A percentile compares a stretch with the other conserved stretches of the same genome.
These are phyloP conservation scores for Verticillium alfalfae DNA, from an alignment of 2,329 filamentous ascomycete genomes.

Conservation along the genomic window DNA sequence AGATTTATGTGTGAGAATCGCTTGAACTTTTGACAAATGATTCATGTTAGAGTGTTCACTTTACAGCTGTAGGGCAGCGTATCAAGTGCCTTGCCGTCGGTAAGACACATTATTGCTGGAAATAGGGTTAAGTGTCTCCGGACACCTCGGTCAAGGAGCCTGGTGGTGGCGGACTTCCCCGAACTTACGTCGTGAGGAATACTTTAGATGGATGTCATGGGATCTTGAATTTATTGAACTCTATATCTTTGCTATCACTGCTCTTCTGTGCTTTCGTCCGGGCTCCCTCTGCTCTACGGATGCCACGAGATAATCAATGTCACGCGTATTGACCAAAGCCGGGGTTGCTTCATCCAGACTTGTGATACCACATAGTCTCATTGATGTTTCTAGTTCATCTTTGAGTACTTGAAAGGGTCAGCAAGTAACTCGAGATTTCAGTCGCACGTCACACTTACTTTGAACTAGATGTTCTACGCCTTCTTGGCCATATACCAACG, in stretches of 20 bases:
- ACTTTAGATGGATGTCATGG: too few relatives aligned
- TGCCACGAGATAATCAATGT: slow-evolving; percentile 21
- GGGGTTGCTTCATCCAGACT: slow-evolving; percentile 19
- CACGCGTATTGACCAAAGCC: slow-evolving; percentile 22
- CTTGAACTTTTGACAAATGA: too few relatives aligned
- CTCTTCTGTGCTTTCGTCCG: neutral
- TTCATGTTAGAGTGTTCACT: too few relatives aligned
- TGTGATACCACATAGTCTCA: slow-evolving; percentile 33
- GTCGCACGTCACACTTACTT: slow-evolving; percentile 30
- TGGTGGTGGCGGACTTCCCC: too few relatives aligned
- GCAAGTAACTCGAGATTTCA: slow-evolving; percentile 5
- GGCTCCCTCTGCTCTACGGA: neutral
- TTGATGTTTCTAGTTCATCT: slow-evolving; percentile 61
- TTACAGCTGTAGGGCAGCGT: too few relatives aligned
- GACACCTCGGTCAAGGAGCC: too few relatives aligned
- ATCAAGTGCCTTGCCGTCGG: too few relatives aligned
- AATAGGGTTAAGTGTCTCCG: too few relatives aligned
- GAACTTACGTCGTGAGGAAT: too few relatives aligned
- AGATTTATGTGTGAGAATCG: too few relatives aligned
- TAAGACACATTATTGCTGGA: too few relatives aligned
- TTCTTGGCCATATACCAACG: slow-evolving; percentile 53
- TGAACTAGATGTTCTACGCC: slow-evolving; percentile 47
- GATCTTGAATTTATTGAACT: neutral
- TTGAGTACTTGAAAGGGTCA: slow-evolving; percentile 33
- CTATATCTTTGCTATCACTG: neutral